phyloP scores from a whole-genome alignment of 305 asterid species.

The Rubia tinctorum region DNA sequence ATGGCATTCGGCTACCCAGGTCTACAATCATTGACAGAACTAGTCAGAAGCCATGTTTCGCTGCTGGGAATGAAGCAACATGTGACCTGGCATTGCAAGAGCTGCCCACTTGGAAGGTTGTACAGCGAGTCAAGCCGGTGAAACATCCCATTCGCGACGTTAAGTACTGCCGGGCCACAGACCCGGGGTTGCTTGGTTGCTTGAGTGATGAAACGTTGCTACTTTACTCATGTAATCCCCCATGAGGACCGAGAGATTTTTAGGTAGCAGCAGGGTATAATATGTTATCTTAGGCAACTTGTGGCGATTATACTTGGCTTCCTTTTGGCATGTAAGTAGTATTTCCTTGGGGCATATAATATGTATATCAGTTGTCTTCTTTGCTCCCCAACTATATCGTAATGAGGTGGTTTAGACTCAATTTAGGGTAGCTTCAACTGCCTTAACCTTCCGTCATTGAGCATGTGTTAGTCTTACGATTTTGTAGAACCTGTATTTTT shows the following conservation, averaged over 20 bases:
- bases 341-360: not conserved
- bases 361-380: not conserved
- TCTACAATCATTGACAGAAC: slow-evolving; percentile 59
- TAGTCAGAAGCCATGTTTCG: slow-evolving; percentile 46
- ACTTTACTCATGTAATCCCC: slow-evolving; percentile 38
- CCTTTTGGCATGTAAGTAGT: not conserved
- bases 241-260: slow-evolving; percentile 24
- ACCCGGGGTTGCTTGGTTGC: slow-evolving; percentile 58
- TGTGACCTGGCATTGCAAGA: slow-evolving; percentile 58
- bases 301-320: not conserved
- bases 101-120: slow-evolving; percentile 50
- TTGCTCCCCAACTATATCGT: not conserved
- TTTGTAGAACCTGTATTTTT: too few relatives aligned
- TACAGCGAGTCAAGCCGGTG: slow-evolving; percentile 42
- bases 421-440: not conserved
- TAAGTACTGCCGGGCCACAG: slow-evolving; percentile 37
- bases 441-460: too few relatives aligned
- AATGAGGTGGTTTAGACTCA: not conserved
- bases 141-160: slow-evolving; percentile 54
- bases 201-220: slow-evolving; percentile 58
- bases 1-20: slow-evolving; percentile 61
- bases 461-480: too few relatives aligned
- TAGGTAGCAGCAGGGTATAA: not conserved
- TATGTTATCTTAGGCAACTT: not conserved
- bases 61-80: slow-evolving; percentile 58